Evolutionary conservation across 345 rosid genomes (phyloP).

Genomic region (Hevea brasiliensis): DNA sequence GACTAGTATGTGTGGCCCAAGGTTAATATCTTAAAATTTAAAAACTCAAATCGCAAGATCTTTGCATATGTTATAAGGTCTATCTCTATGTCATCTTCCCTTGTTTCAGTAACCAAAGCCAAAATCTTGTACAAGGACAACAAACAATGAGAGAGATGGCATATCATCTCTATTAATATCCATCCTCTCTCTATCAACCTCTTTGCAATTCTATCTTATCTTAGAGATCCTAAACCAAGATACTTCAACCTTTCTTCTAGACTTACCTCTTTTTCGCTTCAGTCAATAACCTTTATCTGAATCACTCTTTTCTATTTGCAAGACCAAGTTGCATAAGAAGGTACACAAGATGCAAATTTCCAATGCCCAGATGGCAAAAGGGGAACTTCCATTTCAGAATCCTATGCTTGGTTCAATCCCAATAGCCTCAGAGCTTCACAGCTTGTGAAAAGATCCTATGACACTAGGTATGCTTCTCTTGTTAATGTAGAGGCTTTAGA

Average conservation of each 20-base stretch:
- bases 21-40: too few relatives aligned
- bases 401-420: slow-evolving; percentile 81
- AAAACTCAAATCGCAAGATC: not conserved
- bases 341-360: slow-evolving; percentile 18
- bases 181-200: slow-evolving; percentile 47
- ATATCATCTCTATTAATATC: slow-evolving; percentile 42
- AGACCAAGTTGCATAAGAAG: slow-evolving; percentile 36
- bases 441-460: slow-evolving; percentile 56
- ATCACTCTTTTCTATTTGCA: slow-evolving; percentile 49
- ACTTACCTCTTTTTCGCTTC: slow-evolving; percentile 25
- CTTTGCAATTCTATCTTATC: slow-evolving; percentile 36
- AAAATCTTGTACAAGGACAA: not conserved
- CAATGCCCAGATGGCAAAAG: slow-evolving; percentile 25
- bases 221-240: slow-evolving; percentile 30
- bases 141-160: slow-evolving; percentile 39
- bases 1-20: too few relatives aligned
- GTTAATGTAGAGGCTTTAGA: slow-evolving; percentile 54
- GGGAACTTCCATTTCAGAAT: slow-evolving; percentile 38
- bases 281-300: slow-evolving; percentile 33
- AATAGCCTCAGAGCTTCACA: slow-evolving; percentile 69
- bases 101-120: not conserved
- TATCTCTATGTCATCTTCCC: not conserved
- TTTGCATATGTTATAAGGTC: slow-evolving; percentile 3
- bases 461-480: slow-evolving; percentile 71
- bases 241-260: slow-evolving; percentile 23